phyloP scores from a whole-genome alignment of 2,329 filamentous ascomycete genomes.

The Exophiala lecanii-corni region DNA sequence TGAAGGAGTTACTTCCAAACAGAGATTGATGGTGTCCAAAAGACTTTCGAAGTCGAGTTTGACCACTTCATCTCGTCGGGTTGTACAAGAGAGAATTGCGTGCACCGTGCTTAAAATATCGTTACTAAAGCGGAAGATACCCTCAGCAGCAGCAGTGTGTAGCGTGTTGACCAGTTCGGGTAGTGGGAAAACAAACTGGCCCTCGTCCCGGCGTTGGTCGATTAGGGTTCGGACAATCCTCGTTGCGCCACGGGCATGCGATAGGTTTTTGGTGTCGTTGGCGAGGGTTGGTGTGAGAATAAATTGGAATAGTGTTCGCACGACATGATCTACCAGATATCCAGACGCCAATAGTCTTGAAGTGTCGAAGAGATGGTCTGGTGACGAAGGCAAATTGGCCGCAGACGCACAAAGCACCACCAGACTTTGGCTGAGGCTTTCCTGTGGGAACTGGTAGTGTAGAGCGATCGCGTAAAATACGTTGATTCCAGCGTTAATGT shows the following conservation, averaged over 20 bases:
- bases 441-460: conserved; percentile 18
- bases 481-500: conserved; percentile 22
- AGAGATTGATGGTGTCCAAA: conserved; percentile 13
- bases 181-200: conserved; percentile 14
- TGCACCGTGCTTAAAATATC: conserved; percentile 21
- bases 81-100: conserved; percentile 8
- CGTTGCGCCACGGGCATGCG: conserved; percentile 19
- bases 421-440: conserved; percentile 18
- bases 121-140: conserved; percentile 20
- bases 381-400: conserved; percentile 16
- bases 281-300: conserved; percentile 11
- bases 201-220: conserved; percentile 10
- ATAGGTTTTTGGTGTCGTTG: conserved; percentile 17
- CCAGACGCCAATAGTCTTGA: conserved; percentile 16
- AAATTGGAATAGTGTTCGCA: conserved; percentile 19
- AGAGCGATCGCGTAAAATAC: conserved; percentile 17
- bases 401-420: conserved; percentile 22
- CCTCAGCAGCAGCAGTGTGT: conserved; percentile 16
- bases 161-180: conserved; percentile 14
- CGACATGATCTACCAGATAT: conserved; percentile 9
- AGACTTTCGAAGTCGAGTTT: conserved; percentile 12
- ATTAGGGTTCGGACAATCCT: conserved; percentile 17
- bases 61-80: conserved; percentile 7
- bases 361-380: conserved; percentile 18
- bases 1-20: conserved; percentile 13